Base-by-base conservation (phyloP, 108 stramenopile genomes). In the Cyclotella atomus region DNA sequence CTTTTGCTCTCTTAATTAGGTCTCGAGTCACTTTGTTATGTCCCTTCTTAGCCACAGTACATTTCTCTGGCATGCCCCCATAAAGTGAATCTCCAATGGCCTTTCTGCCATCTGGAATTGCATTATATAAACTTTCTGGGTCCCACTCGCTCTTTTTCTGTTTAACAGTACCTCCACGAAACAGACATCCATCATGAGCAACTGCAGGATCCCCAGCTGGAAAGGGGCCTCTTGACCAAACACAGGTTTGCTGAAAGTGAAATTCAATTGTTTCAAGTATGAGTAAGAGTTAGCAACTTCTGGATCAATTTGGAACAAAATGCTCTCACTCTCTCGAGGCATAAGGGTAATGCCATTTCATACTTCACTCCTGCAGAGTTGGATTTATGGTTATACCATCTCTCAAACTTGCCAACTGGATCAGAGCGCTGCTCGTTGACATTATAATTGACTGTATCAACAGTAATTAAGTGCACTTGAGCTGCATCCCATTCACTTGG, bases 11-110 rank as follows among this genome's bases (percentile, higher is more conserved):
- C 10, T 62, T 62, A 21, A 62, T 43, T 2, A 62, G 21, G 34
- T 24, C 7, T 62, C 27, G 17, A 9, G 43, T 24, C 4, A 23
- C 5, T 7, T 62, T 36, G 23, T 38, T 43, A 12, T 62, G 61
- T 7, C 61, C 61, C 7, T 21, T 5, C 34, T 12, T 15, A 12
- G 43, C 32, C 3, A 62, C 34, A 44, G 34, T 62, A 20, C 36
- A 38, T 44, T 62, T 62, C 3, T 62, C 61, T 2, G 61, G 61
- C 36, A 62, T 62, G 5, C 61, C 61, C 3, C 23, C 61, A 28
- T 62, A 62, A 34, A 62, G 21, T 44, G 61, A 34, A 62, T 62
- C 61, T 7, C 61, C 61, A 15, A 62, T 62, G 6, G 61, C 43
- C 38, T 62, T 62, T 43, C 38, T 19, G 41, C 34, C 34, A 23